Evolutionary conservation across 352 stramenopile genomes (phyloP).

Genomic region (Globisporangium perplexum): DNA sequence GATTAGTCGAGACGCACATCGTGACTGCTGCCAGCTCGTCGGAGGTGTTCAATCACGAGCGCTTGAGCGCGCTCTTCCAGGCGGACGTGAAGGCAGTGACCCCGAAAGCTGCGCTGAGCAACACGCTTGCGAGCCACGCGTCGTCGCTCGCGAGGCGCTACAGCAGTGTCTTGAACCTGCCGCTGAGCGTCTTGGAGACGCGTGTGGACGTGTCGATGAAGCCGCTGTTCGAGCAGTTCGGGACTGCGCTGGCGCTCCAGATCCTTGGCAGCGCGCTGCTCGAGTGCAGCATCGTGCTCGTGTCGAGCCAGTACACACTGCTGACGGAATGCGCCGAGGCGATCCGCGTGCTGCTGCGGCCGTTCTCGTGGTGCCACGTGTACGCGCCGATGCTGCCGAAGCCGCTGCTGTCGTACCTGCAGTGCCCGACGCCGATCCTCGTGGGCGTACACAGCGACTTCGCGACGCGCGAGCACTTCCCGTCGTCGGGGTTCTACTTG

Average conservation of each 20-base stretch:
- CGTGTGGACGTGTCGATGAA: slow-evolving; percentile 63
- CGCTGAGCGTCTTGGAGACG: slow-evolving; percentile 35
- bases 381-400: slow-evolving; percentile 85
- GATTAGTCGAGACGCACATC: slow-evolving; percentile 55
- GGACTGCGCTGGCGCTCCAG: slow-evolving; percentile 57
- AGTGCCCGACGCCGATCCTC: slow-evolving; percentile 88
- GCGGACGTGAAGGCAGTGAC: slow-evolving; percentile 11
- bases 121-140: slow-evolving; percentile 22
- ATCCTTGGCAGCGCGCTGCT: slow-evolving; percentile 77
- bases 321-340: slow-evolving; percentile 80
- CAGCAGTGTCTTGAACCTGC: slow-evolving; percentile 34
- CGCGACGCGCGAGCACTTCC: slow-evolving; percentile 48
- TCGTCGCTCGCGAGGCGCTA: slow-evolving; percentile 26
- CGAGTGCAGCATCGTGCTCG: slow-evolving; percentile 85
- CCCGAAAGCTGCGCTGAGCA: slow-evolving; percentile 16
- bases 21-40: slow-evolving; percentile 19
- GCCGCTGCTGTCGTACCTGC: slow-evolving; percentile 79
- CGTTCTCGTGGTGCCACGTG: slow-evolving; percentile 88
- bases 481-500: slow-evolving; percentile 61
- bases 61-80: slow-evolving; percentile 34
- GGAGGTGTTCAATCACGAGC: slow-evolving; percentile 43
- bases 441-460: slow-evolving; percentile 79
- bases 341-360: slow-evolving; percentile 78
- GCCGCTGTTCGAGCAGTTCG: slow-evolving; percentile 67
- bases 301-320: slow-evolving; percentile 77